Evolutionary conservation across 495 filamentous ascomycete genomes (phyloP), one percentile per base, ranked within the genome.

Genomic region (Penicillium paxilli): DNA sequence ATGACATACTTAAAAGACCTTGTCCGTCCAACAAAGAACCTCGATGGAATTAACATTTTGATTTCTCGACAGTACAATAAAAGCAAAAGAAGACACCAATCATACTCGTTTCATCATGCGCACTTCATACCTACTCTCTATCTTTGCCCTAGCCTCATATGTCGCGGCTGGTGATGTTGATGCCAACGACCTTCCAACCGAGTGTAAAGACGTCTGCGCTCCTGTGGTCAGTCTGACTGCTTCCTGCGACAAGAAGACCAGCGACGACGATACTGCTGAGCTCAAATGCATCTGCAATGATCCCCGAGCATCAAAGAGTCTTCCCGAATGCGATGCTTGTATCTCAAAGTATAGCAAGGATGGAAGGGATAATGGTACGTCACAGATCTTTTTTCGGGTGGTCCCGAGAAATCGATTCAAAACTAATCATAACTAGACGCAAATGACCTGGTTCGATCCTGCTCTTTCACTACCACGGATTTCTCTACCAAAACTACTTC

Each of bases 391-490:
- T n/a, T n/a, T n/a, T n/a, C n/a, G n/a, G n/a, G n/a, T n/a, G n/a
- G n/a, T n/a, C n/a, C n/a, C n/a, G n/a, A n/a, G n/a, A n/a, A n/a
- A n/a, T n/a, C n/a, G n/a, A n/a, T n/a, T n/a, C n/a, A n/a, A n/a
- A 20, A 12, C 24, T 41, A 21, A 41, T 16, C 3, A 21, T 42
- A 8, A 16, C 8, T 44, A 55, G 46, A 55, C 45, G 52, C 52
- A n/a, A 55, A 55, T 44, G 52, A 50, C 9, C 52, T 50, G 35
- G 52, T 55, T 22, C 44, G 35, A 8, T 49, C 33, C n/a, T 55
- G 52, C 38, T 55, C 46, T 11, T 50, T 49, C 24, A 44, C 52
- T 22, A 55, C 45, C 38, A 50, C 52, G 4, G 25, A 46, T 1
- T 55, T 22, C 17, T 14, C 41, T 14, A 24, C 46, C n/a, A 44